phyloP scores from a whole-genome alignment of 2,329 filamentous ascomycete genomes.

The Penicillium sp. region DNA sequence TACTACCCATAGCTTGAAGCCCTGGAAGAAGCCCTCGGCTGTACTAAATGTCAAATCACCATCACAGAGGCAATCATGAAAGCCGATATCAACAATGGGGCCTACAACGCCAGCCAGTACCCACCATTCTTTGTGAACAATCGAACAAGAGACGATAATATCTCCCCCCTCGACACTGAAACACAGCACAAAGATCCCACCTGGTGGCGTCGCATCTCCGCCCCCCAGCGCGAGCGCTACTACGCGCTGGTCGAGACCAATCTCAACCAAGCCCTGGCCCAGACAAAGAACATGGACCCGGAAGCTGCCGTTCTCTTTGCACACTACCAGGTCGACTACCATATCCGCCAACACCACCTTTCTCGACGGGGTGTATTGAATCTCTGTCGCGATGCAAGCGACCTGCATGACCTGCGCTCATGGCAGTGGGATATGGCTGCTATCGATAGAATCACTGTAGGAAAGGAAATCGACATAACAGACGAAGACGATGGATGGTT shows the following conservation, averaged over 20 bases:
- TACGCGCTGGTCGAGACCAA: slow-evolving; percentile 21
- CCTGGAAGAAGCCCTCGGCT: slow-evolving; percentile 32
- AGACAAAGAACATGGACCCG: slow-evolving; percentile 13
- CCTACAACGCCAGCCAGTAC: slow-evolving; percentile 21
- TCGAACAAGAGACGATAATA: slow-evolving; percentile 9
- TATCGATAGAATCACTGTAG: neutral
- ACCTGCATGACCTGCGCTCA: slow-evolving; percentile 30
- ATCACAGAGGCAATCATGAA: slow-evolving; percentile 21
- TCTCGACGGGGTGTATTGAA: slow-evolving; percentile 25
- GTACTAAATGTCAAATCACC: slow-evolving; percentile 26
- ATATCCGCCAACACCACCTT: slow-evolving; percentile 38
- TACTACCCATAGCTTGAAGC: slow-evolving; percentile 13
- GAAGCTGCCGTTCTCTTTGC: slow-evolving; percentile 27
- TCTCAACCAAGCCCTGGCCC: slow-evolving; percentile 16
- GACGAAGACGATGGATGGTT: neutral
- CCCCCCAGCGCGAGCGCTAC: slow-evolving; percentile 19
- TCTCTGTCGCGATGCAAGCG: slow-evolving; percentile 34
- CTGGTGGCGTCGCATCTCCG: slow-evolving; percentile 20
- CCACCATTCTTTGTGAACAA: slow-evolving; percentile 25
- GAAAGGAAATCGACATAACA: neutral
- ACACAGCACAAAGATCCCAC: slow-evolving; percentile 3
- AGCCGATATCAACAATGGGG: slow-evolving; percentile 18
- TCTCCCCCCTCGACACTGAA: slow-evolving; percentile 18
- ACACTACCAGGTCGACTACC: slow-evolving; percentile 37
- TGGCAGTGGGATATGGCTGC: slow-evolving; percentile 30